A percentile compares a stretch with the other conserved stretches of the same genome.
These are phyloP conservation scores for Petrea volubilis DNA, from an alignment of 257 asterid genomes.

Conservation along the genomic window DNA sequence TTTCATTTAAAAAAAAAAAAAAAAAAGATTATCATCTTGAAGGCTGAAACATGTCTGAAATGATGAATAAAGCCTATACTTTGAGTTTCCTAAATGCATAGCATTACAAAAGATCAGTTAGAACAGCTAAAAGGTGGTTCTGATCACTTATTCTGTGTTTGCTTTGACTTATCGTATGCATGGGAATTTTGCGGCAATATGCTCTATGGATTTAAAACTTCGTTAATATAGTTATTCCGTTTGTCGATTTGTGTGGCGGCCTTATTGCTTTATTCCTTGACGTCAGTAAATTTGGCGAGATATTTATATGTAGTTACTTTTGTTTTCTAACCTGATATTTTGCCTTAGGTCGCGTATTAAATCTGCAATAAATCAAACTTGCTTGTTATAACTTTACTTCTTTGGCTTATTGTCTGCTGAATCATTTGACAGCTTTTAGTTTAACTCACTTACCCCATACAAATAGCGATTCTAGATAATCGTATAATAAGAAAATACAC, in stretches of 20 bases:
- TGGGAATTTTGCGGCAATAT: constrained; percentile 9
- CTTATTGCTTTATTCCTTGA: background rate
- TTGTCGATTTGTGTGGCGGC: constrained; percentile 12
- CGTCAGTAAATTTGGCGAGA: constrained; percentile 1
- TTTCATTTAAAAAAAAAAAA: too few relatives aligned
- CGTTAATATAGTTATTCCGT: constrained; percentile 20
- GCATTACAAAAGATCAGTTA: background rate
- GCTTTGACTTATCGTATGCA: background rate
- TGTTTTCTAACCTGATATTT: background rate
- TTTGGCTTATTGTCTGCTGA: background rate
- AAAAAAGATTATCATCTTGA: background rate
- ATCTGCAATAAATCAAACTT: background rate
- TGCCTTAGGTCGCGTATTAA: background rate
- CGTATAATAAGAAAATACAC: background rate
- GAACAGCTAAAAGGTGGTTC: background rate
- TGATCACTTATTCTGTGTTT: constrained; percentile 4
- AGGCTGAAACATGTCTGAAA: background rate
- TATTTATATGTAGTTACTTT: constrained; percentile 4
- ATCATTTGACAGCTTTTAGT: constrained; percentile 5
- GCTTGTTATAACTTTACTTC: constrained; percentile 3
- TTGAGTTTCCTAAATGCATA: constrained; percentile 4
- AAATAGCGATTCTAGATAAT: background rate
- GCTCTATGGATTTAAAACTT: background rate
- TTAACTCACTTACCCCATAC: background rate
- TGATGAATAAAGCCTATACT: background rate